Evolutionary conservation across 129 eudicot species (phyloP), one percentile per base, ranked within the genome.

Genomic region (Rutidosis leptorrhynchoides): DNA sequence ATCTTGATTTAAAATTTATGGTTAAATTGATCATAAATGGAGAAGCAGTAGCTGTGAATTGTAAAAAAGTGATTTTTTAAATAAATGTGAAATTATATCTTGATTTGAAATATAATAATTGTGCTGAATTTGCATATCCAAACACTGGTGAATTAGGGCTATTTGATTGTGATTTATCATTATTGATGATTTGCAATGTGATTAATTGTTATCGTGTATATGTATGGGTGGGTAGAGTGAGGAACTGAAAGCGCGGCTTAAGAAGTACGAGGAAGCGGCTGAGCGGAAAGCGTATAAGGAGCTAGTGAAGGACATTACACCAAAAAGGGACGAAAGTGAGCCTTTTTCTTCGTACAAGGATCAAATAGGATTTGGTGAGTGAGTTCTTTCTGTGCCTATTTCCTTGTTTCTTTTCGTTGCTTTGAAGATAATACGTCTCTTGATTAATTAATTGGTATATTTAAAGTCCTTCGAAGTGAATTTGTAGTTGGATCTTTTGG

Each of bases 291-390:
- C 86, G 10, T 92, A 88, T 75, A 75, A 76, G 21, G 98, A 88
- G 73, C 77, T 88, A 75, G 91, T 88, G 66, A 88, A 92, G 82
- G 98, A 88, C 61, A 85, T 92, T 74, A 80, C 96, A 1, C 97
- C 97, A 3, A 82, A 49, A 70, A 82, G 81, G 79, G 77, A 55
- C 30, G 84, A 73, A 51, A 83, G 77, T 59, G 98, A 88, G 82
- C 96, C 96, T 2, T 92, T 92, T 69, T 92, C 98, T 46, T 85
- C 96, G 20, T 92, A 85, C 79, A 92, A 92, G 65, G 96, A 92
- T 82, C 98, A 85, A 62, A 40, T 92, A 30, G 98, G 98, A 54
- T 92, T 88, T 25, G 98, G 95, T 88, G 42, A 73, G 95, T 88
- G 42, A 73, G 85, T 78, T 55, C 32, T 23, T 43, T 58, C 27